Conservation (phyloP, 75 land plant genomes). For the Azolla pinnata region DNA sequence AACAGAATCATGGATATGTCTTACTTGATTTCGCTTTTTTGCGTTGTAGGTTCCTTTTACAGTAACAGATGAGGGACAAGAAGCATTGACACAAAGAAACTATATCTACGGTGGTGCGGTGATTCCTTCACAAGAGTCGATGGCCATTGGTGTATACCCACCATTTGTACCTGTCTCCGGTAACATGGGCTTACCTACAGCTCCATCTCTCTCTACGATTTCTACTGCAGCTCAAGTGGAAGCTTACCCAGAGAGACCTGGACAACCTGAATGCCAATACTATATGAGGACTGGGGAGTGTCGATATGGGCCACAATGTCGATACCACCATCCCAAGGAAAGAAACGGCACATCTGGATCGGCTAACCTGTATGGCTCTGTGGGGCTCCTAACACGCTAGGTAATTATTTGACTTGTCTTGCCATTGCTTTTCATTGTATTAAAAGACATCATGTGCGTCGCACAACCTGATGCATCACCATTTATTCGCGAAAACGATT, state of each 20-base stretch:
- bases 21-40: too few relatives aligned
- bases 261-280: conserved; percentile 82
- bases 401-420: too few relatives aligned
- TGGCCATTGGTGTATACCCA: conserved; percentile 5
- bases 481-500: too few relatives aligned
- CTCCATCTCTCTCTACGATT: conserved; percentile 9
- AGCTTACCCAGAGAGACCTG: conserved; percentile 52
- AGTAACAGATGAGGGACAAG: too few relatives aligned
- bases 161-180: conserved; percentile 7
- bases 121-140: conserved; percentile 3
- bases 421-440: too few relatives aligned
- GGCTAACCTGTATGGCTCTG: conserved; percentile 42
- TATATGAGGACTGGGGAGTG: conserved; percentile 92
- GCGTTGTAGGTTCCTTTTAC: too few relatives aligned
- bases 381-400: too few relatives aligned
- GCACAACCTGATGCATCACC: too few relatives aligned
- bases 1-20: too few relatives aligned
- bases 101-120: conserved; percentile 9
- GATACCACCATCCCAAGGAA: conserved; percentile 77
- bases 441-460: too few relatives aligned
- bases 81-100: neutral
- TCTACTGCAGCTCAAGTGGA: conserved; percentile 7
- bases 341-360: conserved; percentile 26
- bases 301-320: conserved; percentile 77
- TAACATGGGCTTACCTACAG: conserved; percentile 16